A percentile compares a stretch with the other conserved stretches of the same genome.
Evolutionary conservation across 192 early-diverging fungal genomes (phyloP).

Genomic region (Dissophora ornata): DNA sequence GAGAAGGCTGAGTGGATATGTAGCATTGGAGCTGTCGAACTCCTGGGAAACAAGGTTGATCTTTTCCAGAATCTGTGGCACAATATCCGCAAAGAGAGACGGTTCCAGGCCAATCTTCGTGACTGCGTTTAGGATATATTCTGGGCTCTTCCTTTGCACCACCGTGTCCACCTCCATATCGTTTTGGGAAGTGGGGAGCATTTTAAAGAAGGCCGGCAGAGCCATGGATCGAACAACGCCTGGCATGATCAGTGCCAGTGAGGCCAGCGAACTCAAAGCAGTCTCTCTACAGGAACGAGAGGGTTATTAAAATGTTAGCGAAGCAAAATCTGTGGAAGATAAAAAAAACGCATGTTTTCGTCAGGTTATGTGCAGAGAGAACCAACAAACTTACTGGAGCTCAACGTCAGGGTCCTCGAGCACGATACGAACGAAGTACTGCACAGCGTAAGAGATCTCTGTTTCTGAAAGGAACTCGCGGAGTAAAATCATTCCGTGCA

Average conservation of each 20-base stretch:
- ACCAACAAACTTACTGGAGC: conserved; percentile 52
- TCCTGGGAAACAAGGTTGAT: conserved; percentile 52
- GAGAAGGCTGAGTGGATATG: conserved; percentile 63
- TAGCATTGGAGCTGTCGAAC: conserved; percentile 29
- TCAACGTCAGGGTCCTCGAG: conserved; percentile 62
- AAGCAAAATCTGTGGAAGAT: no score
- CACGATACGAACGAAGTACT: conserved; percentile 62
- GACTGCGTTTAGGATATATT: conserved; percentile 57
- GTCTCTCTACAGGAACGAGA: conserved; percentile 44
- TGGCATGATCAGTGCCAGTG: conserved; percentile 57
- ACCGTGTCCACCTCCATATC: conserved; percentile 49
- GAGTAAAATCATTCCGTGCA: conserved; percentile 72
- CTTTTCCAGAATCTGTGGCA: conserved; percentile 62
- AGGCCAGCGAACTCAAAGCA: conserved; percentile 61
- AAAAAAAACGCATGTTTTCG: no score
- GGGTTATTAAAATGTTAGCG: no score
- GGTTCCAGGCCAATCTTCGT: conserved; percentile 58
- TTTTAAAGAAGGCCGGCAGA: conserved; percentile 63
- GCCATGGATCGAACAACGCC: conserved; percentile 61
- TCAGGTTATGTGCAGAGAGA: no score
- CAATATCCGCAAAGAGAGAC: conserved; percentile 57
- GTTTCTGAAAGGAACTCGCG: conserved; percentile 65
- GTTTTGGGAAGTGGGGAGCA: conserved; percentile 59
- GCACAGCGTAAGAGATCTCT: conserved; percentile 66
- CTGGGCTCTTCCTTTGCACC: conserved; percentile 40